Conservation (phyloP, 2,329 filamentous ascomycete genomes). For the Raffaelea albimanens region DNA sequence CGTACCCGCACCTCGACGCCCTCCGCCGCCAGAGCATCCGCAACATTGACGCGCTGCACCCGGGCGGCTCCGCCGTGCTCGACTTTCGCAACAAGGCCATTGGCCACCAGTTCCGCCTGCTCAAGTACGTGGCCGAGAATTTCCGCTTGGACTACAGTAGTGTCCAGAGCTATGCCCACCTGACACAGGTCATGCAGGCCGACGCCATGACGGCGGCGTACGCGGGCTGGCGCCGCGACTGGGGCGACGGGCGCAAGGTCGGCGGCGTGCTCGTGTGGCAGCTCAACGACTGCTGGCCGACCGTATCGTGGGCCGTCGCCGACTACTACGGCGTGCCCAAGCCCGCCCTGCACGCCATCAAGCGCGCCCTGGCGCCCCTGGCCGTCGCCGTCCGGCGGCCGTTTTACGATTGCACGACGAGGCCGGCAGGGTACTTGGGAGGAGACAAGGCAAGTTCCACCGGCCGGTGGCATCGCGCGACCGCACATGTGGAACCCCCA, state of each 20-base stretch:
- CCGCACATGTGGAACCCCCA: conserved; percentile 23
- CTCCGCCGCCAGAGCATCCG: conserved; percentile 57
- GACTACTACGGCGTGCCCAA: conserved; percentile 57
- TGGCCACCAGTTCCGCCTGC: conserved; percentile 60
- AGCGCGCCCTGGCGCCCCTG: conserved; percentile 49
- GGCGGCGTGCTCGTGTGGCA: conserved; percentile 60
- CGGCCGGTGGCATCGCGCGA: conserved; percentile 15
- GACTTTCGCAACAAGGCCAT: conserved; percentile 78
- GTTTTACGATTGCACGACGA: conserved; percentile 31
- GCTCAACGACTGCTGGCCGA: conserved; percentile 62
- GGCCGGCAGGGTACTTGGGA: conserved; percentile 6
- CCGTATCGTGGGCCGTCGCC: conserved; percentile 55
- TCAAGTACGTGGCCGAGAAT: conserved; percentile 65
- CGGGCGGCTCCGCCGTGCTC: conserved; percentile 56
- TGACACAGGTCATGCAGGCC: conserved; percentile 40
- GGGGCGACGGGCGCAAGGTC: conserved; percentile 42
- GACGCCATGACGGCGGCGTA: conserved; percentile 38
- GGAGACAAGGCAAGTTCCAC: too few species aligned
- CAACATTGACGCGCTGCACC: conserved; percentile 39
- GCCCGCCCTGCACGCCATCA: conserved; percentile 37
- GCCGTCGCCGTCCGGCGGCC: conserved; percentile 44
- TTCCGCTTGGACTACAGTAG: conserved; percentile 37
- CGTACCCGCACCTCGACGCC: conserved; percentile 65
- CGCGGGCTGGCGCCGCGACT: conserved; percentile 47
- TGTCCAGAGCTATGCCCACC: conserved; percentile 38